Evolutionary conservation across 2,329 filamentous ascomycete species (phyloP).

Genomic region (Fusarium secorum): DNA sequence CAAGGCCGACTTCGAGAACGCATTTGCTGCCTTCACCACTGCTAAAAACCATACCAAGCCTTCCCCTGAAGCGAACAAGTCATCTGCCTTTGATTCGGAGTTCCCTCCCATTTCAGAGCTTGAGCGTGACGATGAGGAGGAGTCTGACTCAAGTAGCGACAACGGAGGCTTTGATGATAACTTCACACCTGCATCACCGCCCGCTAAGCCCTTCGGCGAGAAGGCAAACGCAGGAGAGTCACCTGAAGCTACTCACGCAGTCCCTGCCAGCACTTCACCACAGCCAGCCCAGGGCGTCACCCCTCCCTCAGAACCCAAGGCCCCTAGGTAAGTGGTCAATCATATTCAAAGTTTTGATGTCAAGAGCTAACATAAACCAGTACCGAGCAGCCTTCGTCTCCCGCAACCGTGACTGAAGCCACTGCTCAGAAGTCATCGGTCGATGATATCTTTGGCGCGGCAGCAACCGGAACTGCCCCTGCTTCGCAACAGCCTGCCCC

Average conservation of each 20-base stretch:
- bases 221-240: slow-evolving; percentile 31
- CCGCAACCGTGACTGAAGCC: slow-evolving; percentile 43
- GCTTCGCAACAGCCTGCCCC: slow-evolving; percentile 44
- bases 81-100: slow-evolving; percentile 72
- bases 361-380: slow-evolving; percentile 31
- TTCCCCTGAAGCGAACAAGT: slow-evolving; percentile 53
- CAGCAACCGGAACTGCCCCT: slow-evolving; percentile 38
- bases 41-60: slow-evolving; percentile 58
- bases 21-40: slow-evolving; percentile 77
- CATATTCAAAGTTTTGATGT: neutral
- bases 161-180: slow-evolving; percentile 92
- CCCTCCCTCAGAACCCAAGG: slow-evolving; percentile 31
- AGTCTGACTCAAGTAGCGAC: slow-evolving; percentile 78
- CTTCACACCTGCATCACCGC: slow-evolving; percentile 73
- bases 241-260: slow-evolving; percentile 6
- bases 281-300: slow-evolving; percentile 39
- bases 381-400: slow-evolving; percentile 44
- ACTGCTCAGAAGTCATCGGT: slow-evolving; percentile 45
- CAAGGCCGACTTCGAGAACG: slow-evolving; percentile 85
- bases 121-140: slow-evolving; percentile 74
- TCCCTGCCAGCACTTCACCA: slow-evolving; percentile 21
- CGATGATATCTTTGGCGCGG: slow-evolving; percentile 55
- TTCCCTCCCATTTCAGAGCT: slow-evolving; percentile 95
- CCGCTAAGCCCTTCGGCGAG: slow-evolving; percentile 43
- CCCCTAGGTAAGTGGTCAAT: slow-evolving; percentile 39